Evolutionary conservation across 2,329 filamentous ascomycete species (phyloP), one percentile per base, ranked within the genome.

Genomic region (Botrytis deweyae): DNA sequence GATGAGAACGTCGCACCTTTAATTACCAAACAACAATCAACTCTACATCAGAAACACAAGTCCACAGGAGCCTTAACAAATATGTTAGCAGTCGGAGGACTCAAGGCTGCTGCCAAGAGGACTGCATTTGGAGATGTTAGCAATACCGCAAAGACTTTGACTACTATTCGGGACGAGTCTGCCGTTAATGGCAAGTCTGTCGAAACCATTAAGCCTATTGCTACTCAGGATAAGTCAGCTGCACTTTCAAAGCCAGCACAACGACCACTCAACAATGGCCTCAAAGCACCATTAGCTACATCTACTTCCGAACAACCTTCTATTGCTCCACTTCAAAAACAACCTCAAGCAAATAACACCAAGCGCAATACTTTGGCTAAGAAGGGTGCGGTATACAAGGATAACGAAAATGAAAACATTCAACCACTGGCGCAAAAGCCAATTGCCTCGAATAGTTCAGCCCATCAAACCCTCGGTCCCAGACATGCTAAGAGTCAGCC

Each of bases 61-160:
- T 97, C 94, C 14, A 90, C 90, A 82, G 82, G 91, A 83, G 83
- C 88, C 87, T 77, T 93, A 84, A 79, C 85, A 80, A 78, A 77
- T 65, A 86, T 85, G 78, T 81, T 87, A 75, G 84, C 87, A 75
- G 86, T 85, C 8, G 86, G 84, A 74, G 86, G 85, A 58, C 83
- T 91, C 76, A 93, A 91, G 82, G 87, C 87, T 72, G 86, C 88
- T 73, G 86, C 90, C 72, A 96, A 95, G 85, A 90, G 94, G 77
- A 90, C 91, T 76, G 93, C 90, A 20, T 94, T 97, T 82, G 92
- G 89, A 68, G 94, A 97, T 81, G 88, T 96, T 75, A 96, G 92
- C 85, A 95, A 95, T 80, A 90, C 87, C 0, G 71, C 81, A 52
- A 84, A 83, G 75, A 75, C 79, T 46, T 74, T 81, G 46, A 81